Conservation (phyloP, 768 basidiomycete genomes). For the Punctularia strigosozonata region DNA sequence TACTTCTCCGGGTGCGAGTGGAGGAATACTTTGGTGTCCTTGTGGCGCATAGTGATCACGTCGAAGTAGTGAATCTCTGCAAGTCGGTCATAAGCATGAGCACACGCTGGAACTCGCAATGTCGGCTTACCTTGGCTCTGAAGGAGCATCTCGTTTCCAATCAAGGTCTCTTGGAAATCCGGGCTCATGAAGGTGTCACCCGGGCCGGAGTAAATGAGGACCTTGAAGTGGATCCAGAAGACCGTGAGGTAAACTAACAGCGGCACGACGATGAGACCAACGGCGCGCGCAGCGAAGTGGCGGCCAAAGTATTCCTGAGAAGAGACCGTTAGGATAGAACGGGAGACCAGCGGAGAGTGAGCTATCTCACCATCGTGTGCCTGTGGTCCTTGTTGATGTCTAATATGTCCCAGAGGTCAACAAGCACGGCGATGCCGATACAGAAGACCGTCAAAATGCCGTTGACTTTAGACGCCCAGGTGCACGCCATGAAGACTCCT, state of each 20-base stretch:
- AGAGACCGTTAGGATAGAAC: constrained; percentile 1
- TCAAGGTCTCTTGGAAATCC: constrained; percentile 91
- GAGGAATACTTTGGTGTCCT: constrained; percentile 85
- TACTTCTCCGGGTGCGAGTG: constrained; percentile 91
- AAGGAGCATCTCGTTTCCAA: constrained; percentile 83
- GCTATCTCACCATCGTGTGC: constrained; percentile 74
- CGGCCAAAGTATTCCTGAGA: constrained; percentile 57
- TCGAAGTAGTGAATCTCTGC: constrained; percentile 92
- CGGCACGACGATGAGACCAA: constrained; percentile 83
- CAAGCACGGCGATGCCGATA: constrained; percentile 82
- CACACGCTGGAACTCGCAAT: constrained; percentile 1
- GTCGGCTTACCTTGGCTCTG: constrained; percentile 72
- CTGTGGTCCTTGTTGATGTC: constrained; percentile 71
- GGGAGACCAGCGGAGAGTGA: too few species aligned
- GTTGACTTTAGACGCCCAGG: constrained; percentile 97
- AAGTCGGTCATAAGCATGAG: background rate
- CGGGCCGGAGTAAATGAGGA: constrained; percentile 80
- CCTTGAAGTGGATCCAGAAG: constrained; percentile 91
- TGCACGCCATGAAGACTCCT: constrained; percentile 89
- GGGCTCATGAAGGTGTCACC: constrained; percentile 98
- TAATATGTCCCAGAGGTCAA: constrained; percentile 91
- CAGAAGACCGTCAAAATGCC: constrained; percentile 84
- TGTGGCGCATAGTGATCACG: constrained; percentile 77
- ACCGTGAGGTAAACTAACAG: constrained; percentile 85
- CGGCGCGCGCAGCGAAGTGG: constrained; percentile 78